Base-by-base conservation (phyloP, 2,329 filamentous ascomycete genomes). In the Trichocomaceae sp. region DNA sequence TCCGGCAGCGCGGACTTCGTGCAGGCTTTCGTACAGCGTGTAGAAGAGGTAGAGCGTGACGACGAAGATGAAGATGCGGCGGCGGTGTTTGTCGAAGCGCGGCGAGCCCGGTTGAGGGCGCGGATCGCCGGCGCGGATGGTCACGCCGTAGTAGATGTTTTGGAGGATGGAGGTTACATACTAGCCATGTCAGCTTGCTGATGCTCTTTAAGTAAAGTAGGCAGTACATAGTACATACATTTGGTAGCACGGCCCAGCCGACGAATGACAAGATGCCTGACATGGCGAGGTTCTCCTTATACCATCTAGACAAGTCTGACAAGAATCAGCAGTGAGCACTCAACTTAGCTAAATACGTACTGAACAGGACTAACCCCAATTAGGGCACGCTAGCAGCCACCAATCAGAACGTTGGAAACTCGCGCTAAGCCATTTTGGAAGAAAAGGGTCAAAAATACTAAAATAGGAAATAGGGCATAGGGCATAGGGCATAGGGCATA, bases 1-100 rank as follows among this genome's bases (percentile, higher is more conserved):
- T 17, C 86, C 84, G 1, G 79, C 76, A 45, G 79, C 76, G 59
- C 83, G 86, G 26, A 96, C 79, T 59, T 89, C 84, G 75, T 88
- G 84, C 78, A 95, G 88, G 64, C 90, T 87, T 74, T 97, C 92
- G 75, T 91, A 93, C 64, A 97, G 83, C 47, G 90, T 96, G 78
- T 96, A 96, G 60, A 86, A 74, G 37, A 97, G 87, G 75, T 97
- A 99, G 58, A 82, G 75, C 48, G 86, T 77, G 50, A 97, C 86
- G 64, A 97, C 88, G 62, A 86, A 77, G 66, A 92, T 86, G 69
- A 93, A 85, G 68, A 96, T 92, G 63, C 84, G 82, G 56, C 87
- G 87, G 57, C 90, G 86, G 75, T 97, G 88, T 55, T 80, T 79
- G 59, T 80, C 77, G 69, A 83, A 88, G 61, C 84, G 84, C 2